phyloP scores from a whole-genome alignment of 2,329 filamentous ascomycete species.

The Cladosporium phlei region DNA sequence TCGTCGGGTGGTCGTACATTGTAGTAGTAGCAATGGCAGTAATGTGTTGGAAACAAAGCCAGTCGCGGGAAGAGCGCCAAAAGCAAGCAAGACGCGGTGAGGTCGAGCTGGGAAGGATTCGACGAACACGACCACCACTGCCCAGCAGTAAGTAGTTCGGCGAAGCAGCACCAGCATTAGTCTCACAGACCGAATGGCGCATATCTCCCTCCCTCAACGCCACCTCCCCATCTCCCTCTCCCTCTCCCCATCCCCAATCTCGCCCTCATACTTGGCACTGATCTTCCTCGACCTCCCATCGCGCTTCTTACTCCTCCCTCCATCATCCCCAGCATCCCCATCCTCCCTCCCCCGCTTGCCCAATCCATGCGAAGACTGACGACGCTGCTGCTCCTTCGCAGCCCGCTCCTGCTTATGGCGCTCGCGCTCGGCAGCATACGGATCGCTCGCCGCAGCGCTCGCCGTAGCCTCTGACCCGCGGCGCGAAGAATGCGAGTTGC shows the following conservation, averaged over 20 bases:
- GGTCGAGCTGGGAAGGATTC: no score
- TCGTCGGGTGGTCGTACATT: no score
- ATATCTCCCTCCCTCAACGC: constrained; percentile 5
- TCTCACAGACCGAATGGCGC: no score
- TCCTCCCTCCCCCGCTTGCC: constrained; percentile 30
- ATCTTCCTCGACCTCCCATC: constrained; percentile 10
- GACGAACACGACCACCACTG: no score
- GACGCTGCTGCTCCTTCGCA: constrained; percentile 63
- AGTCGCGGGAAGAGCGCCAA: no score
- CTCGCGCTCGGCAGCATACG: constrained; percentile 32
- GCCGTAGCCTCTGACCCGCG: constrained; percentile 15
- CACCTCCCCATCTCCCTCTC: constrained; percentile 13
- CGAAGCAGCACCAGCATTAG: no score
- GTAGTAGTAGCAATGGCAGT: no score
- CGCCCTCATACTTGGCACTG: constrained; percentile 11
- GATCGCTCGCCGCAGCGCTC: constrained; percentile 22
- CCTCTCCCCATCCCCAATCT: constrained; percentile 13
- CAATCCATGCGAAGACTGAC: constrained; percentile 45
- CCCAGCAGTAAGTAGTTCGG: no score
- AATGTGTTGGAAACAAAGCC: no score
- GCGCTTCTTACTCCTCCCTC: constrained; percentile 8
- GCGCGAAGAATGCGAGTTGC: constrained; percentile 16
- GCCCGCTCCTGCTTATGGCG: constrained; percentile 42
- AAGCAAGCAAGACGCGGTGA: no score
- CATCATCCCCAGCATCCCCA: constrained; percentile 7